Percentiles rank a stretch among this genome's conserved stretches.
These are phyloP conservation scores for Diaporthe eres DNA, from an alignment of 2,329 filamentous ascomycete genomes.

Conservation along the genomic window DNA sequence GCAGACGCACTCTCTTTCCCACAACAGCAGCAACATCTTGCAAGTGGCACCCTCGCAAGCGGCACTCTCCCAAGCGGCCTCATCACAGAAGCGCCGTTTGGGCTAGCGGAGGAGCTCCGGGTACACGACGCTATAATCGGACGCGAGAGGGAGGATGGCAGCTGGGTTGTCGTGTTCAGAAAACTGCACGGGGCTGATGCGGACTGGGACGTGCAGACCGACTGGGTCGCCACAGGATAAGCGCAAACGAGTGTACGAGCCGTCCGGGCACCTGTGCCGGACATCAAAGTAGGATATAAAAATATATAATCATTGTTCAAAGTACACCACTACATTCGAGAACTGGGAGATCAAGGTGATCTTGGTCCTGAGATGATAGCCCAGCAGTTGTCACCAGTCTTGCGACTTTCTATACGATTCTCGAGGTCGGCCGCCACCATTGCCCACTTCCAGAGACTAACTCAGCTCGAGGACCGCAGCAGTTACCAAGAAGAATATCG, in stretches of 20 bases:
- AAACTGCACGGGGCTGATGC: constrained; percentile 48
- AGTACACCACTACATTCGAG: not conserved
- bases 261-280: not conserved
- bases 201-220: constrained; percentile 50
- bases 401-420: not conserved
- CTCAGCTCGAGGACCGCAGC: not conserved
- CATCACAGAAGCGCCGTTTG: constrained; percentile 50
- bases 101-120: constrained; percentile 50
- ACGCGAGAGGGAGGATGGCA: constrained; percentile 49
- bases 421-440: not conserved
- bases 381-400: not conserved
- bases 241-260: not conserved
- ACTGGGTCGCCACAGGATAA: constrained; percentile 45
- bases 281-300: not conserved
- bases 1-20: not conserved
- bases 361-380: not conserved
- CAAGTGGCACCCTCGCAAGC: too few relatives aligned
- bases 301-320: not conserved
- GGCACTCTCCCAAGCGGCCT: constrained; percentile 29
- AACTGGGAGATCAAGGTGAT: not conserved
- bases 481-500: not conserved
- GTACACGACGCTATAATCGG: constrained; percentile 51
- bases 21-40: constrained; percentile 17
- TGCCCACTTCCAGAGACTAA: not conserved
- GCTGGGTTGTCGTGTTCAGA: constrained; percentile 50